These are phyloP conservation scores for Plasmodium falciparum DNA, from an alignment of 169 alveolate species.

Conservation along the genomic window DNA sequence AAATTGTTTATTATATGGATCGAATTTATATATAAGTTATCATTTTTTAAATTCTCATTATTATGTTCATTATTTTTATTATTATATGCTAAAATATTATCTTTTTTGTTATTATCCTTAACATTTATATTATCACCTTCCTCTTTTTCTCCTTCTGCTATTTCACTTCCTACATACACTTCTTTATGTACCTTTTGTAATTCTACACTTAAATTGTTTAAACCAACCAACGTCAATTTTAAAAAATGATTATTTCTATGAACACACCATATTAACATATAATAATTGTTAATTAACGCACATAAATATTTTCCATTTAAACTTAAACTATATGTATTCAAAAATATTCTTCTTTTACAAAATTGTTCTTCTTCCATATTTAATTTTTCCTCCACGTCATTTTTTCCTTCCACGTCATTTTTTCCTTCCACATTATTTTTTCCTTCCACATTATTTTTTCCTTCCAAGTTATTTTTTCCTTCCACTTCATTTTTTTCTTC, in stretches of 20 bases:
- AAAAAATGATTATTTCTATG: neutral
- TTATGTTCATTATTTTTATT: neutral
- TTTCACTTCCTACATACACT: conserved; percentile 1
- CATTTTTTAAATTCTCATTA: neutral
- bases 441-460: neutral
- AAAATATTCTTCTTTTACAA: neutral
- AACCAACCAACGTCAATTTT: conserved; percentile 36
- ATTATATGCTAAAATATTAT: neutral
- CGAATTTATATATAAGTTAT: conserved; percentile 32
- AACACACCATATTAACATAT: conserved; percentile 26
- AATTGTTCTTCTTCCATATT: neutral
- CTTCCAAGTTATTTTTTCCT: neutral
- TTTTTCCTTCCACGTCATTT: too few relatives aligned
- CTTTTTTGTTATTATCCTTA: neutral
- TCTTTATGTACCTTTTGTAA: neutral
- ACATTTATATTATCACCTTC: too few relatives aligned
- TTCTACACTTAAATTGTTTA: conserved; percentile 17
- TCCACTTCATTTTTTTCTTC: neutral
- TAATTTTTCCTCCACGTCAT: too few relatives aligned
- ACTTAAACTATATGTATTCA: conserved; percentile 49
- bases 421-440: neutral
- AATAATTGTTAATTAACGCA: conserved; percentile 47
- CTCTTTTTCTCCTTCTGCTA: neutral
- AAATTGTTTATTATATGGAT: conserved; percentile 43
- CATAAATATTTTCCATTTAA: conserved; percentile 48